phyloP scores from a whole-genome alignment of 2,329 filamentous ascomycete species.

The Apiospora koreana region DNA sequence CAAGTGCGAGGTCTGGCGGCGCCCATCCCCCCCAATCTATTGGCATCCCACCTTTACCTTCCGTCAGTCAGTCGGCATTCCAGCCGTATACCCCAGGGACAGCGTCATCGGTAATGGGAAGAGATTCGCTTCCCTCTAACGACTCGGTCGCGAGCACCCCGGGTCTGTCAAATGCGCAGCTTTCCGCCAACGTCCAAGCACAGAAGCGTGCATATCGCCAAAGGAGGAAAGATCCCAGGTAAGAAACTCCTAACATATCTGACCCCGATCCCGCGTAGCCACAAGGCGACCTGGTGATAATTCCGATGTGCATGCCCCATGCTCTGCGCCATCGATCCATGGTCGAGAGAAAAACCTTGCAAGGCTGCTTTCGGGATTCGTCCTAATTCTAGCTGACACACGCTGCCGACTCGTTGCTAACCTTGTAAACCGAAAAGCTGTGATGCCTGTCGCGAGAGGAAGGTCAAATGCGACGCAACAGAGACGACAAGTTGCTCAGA shows the following conservation, averaged over 20 bases:
- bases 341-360: background rate
- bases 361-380: background rate
- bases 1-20: conserved; percentile 51
- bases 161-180: conserved; percentile 41
- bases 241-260: conserved; percentile 43
- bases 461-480: conserved; percentile 91
- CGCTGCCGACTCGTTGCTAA: conserved; percentile 3
- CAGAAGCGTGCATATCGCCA: conserved; percentile 96
- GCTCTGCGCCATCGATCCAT: background rate
- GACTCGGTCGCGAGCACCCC: conserved; percentile 60
- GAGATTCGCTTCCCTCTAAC: conserved; percentile 61
- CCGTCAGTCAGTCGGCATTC: conserved; percentile 46
- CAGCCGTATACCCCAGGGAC: conserved; percentile 56
- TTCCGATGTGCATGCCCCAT: background rate
- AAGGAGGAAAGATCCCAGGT: conserved; percentile 85
- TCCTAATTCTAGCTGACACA: background rate
- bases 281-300: background rate
- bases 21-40: conserved; percentile 53
- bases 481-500: conserved; percentile 96
- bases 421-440: conserved; percentile 53
- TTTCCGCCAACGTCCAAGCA: conserved; percentile 58
- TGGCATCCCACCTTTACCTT: conserved; percentile 52
- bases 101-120: conserved; percentile 51
- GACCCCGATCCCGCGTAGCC: background rate
- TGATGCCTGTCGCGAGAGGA: conserved; percentile 88